These are phyloP conservation scores for Trichoderma oligosporum DNA, from an alignment of 2,329 filamentous ascomycete species.

Conservation along the genomic window DNA sequence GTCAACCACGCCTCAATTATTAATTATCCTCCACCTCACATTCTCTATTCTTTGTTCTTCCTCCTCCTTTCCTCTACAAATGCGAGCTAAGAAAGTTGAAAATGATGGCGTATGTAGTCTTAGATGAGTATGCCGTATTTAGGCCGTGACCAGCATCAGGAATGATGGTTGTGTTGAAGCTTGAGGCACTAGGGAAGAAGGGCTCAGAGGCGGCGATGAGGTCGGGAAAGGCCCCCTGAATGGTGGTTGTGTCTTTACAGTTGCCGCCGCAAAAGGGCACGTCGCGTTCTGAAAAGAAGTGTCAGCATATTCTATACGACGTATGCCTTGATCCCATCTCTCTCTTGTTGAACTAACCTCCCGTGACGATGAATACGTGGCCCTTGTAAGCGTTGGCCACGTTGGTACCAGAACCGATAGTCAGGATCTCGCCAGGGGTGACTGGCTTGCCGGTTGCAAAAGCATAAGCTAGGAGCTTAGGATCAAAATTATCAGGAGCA, in stretches of 20 bases:
- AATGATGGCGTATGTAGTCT: constrained; percentile 35
- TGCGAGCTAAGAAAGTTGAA: constrained; percentile 34
- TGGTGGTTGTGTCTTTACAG: constrained; percentile 45
- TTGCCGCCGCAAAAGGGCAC: constrained; percentile 60
- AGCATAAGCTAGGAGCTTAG: constrained; percentile 45
- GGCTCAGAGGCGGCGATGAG: constrained; percentile 41
- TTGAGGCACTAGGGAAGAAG: constrained; percentile 43
- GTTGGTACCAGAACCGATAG: constrained; percentile 41
- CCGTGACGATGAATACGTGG: constrained; percentile 57
- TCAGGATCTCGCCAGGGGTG: constrained; percentile 56
- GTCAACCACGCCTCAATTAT: too few relatives aligned
- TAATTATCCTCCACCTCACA: too few relatives aligned
- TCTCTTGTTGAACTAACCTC: too few relatives aligned
- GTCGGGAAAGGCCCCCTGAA: constrained; percentile 36
- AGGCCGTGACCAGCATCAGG: constrained; percentile 49
- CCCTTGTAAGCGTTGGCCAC: constrained; percentile 43
- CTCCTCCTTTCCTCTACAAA: background rate
- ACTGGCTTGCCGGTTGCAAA: constrained; percentile 52
- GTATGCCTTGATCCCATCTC: too few relatives aligned
- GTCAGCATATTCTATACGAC: background rate
- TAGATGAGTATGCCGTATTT: constrained; percentile 42
- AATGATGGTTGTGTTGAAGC: constrained; percentile 53
- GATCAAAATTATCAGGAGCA: constrained; percentile 52
- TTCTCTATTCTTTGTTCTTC: too few relatives aligned
- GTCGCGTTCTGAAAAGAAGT: constrained; percentile 39